Evolutionary conservation across 2,329 filamentous ascomycete species (phyloP).

Genomic region (Diaporthe helianthi): DNA sequence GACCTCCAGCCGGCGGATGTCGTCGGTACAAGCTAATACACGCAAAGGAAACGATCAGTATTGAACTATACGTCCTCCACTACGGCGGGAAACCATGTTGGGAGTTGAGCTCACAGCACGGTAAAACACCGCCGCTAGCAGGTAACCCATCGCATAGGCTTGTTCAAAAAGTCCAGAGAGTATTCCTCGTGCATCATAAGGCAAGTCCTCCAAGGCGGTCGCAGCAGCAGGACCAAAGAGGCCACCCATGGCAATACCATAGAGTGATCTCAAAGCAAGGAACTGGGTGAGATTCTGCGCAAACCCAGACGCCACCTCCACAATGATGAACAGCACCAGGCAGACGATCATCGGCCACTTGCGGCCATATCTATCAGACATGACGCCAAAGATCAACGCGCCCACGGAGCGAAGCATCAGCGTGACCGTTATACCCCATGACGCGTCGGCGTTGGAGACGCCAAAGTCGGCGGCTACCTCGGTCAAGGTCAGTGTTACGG

Average conservation of each 20-base stretch:
- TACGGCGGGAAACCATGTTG: fast-evolving
- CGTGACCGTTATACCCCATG: slow-evolving; percentile 50
- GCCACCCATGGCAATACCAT: slow-evolving; percentile 83
- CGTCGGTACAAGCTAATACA: slow-evolving; percentile 70
- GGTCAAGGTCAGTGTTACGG: slow-evolving; percentile 49
- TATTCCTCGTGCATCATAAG: slow-evolving; percentile 70
- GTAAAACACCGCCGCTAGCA: slow-evolving; percentile 63
- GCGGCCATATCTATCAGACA: slow-evolving; percentile 41
- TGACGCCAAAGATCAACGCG: slow-evolving; percentile 40
- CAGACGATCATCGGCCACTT: slow-evolving; percentile 35
- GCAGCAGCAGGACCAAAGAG: slow-evolving; percentile 80
- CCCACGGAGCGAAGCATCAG: slow-evolving; percentile 46
- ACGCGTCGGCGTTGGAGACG: slow-evolving; percentile 46
- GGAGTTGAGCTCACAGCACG: slow-evolving; percentile 50
- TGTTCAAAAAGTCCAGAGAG: slow-evolving; percentile 80
- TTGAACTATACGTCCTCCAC: background rate
- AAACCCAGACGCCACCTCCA: slow-evolving; percentile 60
- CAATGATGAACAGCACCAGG: slow-evolving; percentile 5
- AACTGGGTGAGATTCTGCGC: slow-evolving; percentile 73
- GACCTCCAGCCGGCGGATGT: slow-evolving; percentile 83
- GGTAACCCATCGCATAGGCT: slow-evolving; percentile 72
- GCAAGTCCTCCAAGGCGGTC: slow-evolving; percentile 78
- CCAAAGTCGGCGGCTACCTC: slow-evolving; percentile 47
- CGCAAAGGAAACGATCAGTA: background rate
- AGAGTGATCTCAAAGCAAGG: slow-evolving; percentile 76